Conservation (phyloP, 2,329 filamentous ascomycete species). For the Penicillium sp. region DNA sequence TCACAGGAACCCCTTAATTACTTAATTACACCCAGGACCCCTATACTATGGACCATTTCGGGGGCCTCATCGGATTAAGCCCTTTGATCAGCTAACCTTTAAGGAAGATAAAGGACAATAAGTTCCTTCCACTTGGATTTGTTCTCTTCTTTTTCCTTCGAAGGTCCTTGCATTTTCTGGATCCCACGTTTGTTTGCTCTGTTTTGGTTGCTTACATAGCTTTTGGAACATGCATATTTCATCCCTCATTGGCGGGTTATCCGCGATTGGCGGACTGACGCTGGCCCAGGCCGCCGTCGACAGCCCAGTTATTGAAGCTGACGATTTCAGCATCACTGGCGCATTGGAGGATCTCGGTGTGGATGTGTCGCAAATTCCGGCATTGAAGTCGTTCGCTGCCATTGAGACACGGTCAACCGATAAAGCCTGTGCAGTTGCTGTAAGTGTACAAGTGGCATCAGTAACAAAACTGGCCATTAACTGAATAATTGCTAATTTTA, state of each 20-base stretch:
- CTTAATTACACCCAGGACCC: background rate
- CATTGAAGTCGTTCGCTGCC: background rate
- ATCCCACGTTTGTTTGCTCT: background rate
- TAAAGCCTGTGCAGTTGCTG: constrained; percentile 1
- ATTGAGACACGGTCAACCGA: constrained; percentile 4
- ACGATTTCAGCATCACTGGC: constrained; percentile 2
- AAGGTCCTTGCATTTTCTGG: background rate
- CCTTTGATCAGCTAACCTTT: background rate
- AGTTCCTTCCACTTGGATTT: background rate
- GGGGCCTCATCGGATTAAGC: background rate
- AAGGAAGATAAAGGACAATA: background rate
- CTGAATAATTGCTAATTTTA: background rate
- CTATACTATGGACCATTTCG: background rate
- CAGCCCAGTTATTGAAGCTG: constrained; percentile 1
- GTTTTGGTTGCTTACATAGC: background rate
- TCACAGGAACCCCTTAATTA: background rate
- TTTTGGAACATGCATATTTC: constrained; percentile 2
- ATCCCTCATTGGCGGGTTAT: constrained; percentile 6
- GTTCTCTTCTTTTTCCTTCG: background rate
- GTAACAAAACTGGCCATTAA: background rate
- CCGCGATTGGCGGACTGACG: background rate
- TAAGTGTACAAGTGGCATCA: background rate
- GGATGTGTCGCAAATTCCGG: constrained; percentile 5
- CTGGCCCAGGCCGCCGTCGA: background rate
- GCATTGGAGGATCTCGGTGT: constrained; percentile 6